These are phyloP conservation scores for Bacidia rubella DNA, from an alignment of 495 filamentous ascomycete species.

Conservation along the genomic window DNA sequence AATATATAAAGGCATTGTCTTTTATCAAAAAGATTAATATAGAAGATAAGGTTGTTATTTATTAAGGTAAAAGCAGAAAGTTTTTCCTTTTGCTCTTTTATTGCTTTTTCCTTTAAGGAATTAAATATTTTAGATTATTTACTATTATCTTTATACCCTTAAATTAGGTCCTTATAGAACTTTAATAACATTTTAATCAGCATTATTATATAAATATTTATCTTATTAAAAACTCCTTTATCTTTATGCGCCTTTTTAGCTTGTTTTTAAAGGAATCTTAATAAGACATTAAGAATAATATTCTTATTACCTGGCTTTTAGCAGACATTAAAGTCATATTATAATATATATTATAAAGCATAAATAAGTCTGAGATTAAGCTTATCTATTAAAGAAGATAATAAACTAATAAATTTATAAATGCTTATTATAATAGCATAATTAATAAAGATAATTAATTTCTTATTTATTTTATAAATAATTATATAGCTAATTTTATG, in stretches of 20 bases:
- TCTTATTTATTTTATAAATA: not conserved
- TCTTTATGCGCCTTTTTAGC: not conserved
- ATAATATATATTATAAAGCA: not conserved
- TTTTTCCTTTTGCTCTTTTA: not conserved
- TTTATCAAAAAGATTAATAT: not conserved
- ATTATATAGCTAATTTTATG: not conserved
- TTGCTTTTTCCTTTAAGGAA: not conserved
- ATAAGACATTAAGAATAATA: not conserved
- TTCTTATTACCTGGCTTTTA: not conserved
- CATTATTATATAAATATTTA: not conserved
- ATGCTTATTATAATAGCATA: not conserved
- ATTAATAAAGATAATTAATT: not conserved
- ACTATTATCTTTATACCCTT: not conserved
- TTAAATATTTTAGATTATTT: not conserved
- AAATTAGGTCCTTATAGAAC: not conserved
- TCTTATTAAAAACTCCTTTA: not conserved
- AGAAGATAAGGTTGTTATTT: not conserved
- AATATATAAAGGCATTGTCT: not conserved
- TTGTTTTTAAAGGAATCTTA: too few species aligned
- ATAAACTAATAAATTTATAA: conserved; percentile 13
- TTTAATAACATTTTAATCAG: not conserved
- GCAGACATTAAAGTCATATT: not conserved
- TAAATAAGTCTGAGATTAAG: not conserved
- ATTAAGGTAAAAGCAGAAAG: not conserved
- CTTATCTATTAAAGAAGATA: not conserved